Evolutionary conservation across 208 protist species (phyloP), one percentile per base, ranked within the genome.

Genomic region (Acanthamoeba pearcei): DNA sequence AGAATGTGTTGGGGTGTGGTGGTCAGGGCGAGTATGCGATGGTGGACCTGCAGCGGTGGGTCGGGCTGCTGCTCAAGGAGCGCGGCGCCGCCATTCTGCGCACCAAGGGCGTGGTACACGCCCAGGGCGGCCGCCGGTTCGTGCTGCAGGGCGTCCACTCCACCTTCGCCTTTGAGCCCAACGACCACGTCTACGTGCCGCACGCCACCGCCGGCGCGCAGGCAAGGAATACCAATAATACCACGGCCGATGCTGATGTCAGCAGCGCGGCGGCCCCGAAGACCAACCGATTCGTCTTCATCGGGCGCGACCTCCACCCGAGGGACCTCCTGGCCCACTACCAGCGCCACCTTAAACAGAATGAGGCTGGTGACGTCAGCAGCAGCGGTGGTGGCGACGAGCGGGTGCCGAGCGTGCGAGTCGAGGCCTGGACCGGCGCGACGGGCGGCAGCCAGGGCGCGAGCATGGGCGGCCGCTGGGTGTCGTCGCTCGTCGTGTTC

Each of bases 11-110:
- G 24, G 62, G 66, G 32, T 35, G 32, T 35, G 6, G 5, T 3
- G 66, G 29, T 19, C n/a, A 80, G 72, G 72, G 72, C 38, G 72
- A 80, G 72, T 80, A 80, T 27, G 32, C 72, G 72, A 27, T 80
- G 38, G 38, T 5, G 9, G 72, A 80, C 38, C 35, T 80, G 38
- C 72, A 80, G 38, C 72, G 72, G 17, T 80, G 72, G 72, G 38
- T 80, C 38, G 72, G 72, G 42, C 72, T 42, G 72, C 38, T 80
- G 38, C 72, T 80, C 5, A n/a, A 29, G 38, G 72, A 80, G 17
- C 72, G 29, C 3, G 72, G 72, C 72, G 22, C 13, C 38, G 22
- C 19, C 38, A 51, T 80, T 38, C 22, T 80, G 38, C 72, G 72
- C 72, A 80, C 42, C 13, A 80, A 80, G 42, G 72, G 72, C 32